Evolutionary conservation across 352 stramenopile species (phyloP).

Genomic region (Globisporangium lucens): DNA sequence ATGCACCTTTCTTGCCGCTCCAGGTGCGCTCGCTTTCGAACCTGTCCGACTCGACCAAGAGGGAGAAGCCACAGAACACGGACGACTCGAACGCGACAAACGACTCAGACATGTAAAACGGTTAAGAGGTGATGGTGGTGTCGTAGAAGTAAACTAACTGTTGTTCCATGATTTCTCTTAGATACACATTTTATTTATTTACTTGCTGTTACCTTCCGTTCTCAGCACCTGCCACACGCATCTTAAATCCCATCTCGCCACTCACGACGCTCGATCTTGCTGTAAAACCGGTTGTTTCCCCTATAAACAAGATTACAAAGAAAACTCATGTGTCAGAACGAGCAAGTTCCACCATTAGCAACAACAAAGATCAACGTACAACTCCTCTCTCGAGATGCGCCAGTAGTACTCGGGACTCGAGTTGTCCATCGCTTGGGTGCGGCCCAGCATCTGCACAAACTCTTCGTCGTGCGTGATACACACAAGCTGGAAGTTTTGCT

Average conservation of each 20-base stretch:
- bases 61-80: background rate
- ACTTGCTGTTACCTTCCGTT: background rate
- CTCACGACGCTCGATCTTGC: slow-evolving; percentile 75
- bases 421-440: slow-evolving; percentile 72
- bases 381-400: slow-evolving; percentile 77
- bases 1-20: background rate
- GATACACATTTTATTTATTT: background rate
- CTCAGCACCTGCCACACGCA: no score
- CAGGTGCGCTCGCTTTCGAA: slow-evolving; percentile 1
- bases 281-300: slow-evolving; percentile 79
- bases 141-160: background rate
- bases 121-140: background rate
- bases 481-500: slow-evolving; percentile 99
- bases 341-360: slow-evolving; percentile 4
- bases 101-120: background rate
- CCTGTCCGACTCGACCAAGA: slow-evolving; percentile 3
- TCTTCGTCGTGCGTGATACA: slow-evolving; percentile 99
- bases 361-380: slow-evolving; percentile 38
- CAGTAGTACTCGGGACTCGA: slow-evolving; percentile 82
- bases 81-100: background rate
- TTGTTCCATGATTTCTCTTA: background rate
- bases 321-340: background rate
- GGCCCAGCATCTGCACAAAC: slow-evolving; percentile 87
- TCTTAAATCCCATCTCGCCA: slow-evolving; percentile 52
- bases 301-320: slow-evolving; percentile 22